Base-by-base conservation (phyloP, 805 yeast species). In the Wickerhamomyces xylosicus region DNA sequence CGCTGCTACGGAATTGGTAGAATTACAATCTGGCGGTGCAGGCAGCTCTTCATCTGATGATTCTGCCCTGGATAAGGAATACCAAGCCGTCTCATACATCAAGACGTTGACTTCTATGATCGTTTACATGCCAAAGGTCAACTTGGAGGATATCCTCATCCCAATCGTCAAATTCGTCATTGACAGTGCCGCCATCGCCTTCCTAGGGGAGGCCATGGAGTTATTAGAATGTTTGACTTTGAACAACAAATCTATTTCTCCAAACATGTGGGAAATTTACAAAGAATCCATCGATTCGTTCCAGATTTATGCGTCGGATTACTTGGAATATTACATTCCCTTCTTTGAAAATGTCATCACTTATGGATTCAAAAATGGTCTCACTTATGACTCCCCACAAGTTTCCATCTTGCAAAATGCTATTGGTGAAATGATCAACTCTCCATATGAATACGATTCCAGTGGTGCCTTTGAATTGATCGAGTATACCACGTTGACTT, bases 41-140 rank as follows among this genome's bases (percentile, higher is more conserved):
- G 21, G 20, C 10, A n/a, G n/a, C n/a, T n/a, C n/a, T n/a, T 25
- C n/a, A 4, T 10, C 8, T 13, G 46, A 42, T 18, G 63, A 58
- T 39, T 38, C 50, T 2, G 69, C 64, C 10, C 67, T 70, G 32
- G 87, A 79, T 44, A 80, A 79, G 52, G 80, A 79, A 41, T 67
- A 72, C 50, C 85, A 84, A 39, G 84, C 79, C 0, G 66, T 74
- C 37, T 85, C 86, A 2, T 62, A 80, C 31, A 54, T 83, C 40
- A 77, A 77, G 50, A 82, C 89, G 5, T 73, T 84, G 73, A 71
- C 79, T 15, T 80, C 90, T 0, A 81, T 84, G 65, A 66, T 79
- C 7, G 63, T 78, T 47, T 73, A 85, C 1, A 80, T 81, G 76
- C 74, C 77, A 3, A 64, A 65, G 29, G 76, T 66, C 7, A 66